Percentiles rank a stretch among this genome's conserved stretches.
phyloP scores from a whole-genome alignment of 768 basidiomycete genomes.

The Podaxis sp. region DNA sequence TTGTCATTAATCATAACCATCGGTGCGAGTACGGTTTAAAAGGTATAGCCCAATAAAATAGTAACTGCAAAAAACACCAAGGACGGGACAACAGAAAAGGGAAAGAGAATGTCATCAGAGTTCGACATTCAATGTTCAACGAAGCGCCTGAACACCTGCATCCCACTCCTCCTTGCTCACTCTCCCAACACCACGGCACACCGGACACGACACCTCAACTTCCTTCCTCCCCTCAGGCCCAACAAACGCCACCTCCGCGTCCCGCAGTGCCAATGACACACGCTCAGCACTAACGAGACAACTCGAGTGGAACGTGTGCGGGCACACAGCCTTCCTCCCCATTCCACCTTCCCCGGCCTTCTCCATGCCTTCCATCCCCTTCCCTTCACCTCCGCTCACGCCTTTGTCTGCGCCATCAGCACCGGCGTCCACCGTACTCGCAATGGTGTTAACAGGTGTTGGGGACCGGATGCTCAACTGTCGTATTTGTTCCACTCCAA shows the following conservation, averaged over 20 bases:
- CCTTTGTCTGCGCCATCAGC: background rate
- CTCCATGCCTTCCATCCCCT: background rate
- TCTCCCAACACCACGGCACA: constrained; percentile 64
- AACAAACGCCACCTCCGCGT: constrained; percentile 40
- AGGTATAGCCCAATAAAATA: background rate
- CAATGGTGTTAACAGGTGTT: background rate
- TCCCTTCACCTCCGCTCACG: background rate
- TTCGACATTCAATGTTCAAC: background rate
- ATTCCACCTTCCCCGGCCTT: constrained; percentile 13
- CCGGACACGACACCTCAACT: constrained; percentile 74
- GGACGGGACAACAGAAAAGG: background rate
- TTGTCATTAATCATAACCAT: background rate
- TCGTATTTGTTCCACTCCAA: constrained; percentile 26
- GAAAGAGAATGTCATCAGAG: background rate
- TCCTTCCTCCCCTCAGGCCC: constrained; percentile 27
- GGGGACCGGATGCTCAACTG: constrained; percentile 37
- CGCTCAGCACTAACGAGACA: constrained; percentile 72
- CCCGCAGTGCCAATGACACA: constrained; percentile 64
- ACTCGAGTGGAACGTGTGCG: constrained; percentile 67
- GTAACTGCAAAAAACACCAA: background rate
- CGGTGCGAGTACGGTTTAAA: background rate
- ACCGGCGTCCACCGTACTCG: background rate
- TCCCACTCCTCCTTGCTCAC: constrained; percentile 64
- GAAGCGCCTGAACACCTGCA: constrained; percentile 33
- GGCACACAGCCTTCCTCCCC: constrained; percentile 40